These are phyloP conservation scores for Rhizomucor pusillus DNA, from an alignment of 371 early-diverging fungal species.

Conservation along the genomic window DNA sequence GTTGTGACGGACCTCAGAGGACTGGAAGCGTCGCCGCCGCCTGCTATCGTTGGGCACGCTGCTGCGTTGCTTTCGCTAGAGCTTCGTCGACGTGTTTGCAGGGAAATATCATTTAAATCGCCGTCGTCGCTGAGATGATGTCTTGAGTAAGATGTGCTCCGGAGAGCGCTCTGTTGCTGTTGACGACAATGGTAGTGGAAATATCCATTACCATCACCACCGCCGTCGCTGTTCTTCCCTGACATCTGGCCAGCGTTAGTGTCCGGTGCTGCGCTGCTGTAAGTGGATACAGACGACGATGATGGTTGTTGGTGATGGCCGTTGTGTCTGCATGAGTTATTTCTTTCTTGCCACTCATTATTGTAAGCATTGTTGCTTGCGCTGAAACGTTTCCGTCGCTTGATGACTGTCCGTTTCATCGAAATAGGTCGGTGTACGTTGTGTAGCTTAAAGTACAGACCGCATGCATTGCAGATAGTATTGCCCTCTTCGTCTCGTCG, in stretches of 20 bases:
- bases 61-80: background rate
- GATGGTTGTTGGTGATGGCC: background rate
- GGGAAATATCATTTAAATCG: too few relatives aligned
- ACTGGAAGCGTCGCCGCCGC: background rate
- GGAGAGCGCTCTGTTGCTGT: too few relatives aligned
- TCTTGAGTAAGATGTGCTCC: too few relatives aligned
- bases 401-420: conserved; percentile 39
- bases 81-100: background rate
- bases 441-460: conserved; percentile 66
- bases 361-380: background rate
- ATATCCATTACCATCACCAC: too few relatives aligned
- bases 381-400: conserved; percentile 39
- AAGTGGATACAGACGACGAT: too few relatives aligned
- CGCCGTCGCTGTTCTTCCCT: too few relatives aligned
- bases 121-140: too few relatives aligned
- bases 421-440: conserved; percentile 36
- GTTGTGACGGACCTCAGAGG: conserved; percentile 1
- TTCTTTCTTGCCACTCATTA: background rate
- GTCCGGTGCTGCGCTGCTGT: too few relatives aligned
- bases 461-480: conserved; percentile 70
- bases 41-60: background rate
- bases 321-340: background rate
- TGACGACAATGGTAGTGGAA: too few relatives aligned
- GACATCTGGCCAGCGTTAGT: too few relatives aligned
- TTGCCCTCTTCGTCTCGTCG: conserved; percentile 58